These are phyloP conservation scores for Cytospora piceicola DNA, from an alignment of 2,329 filamentous ascomycete genomes.

Conservation along the genomic window DNA sequence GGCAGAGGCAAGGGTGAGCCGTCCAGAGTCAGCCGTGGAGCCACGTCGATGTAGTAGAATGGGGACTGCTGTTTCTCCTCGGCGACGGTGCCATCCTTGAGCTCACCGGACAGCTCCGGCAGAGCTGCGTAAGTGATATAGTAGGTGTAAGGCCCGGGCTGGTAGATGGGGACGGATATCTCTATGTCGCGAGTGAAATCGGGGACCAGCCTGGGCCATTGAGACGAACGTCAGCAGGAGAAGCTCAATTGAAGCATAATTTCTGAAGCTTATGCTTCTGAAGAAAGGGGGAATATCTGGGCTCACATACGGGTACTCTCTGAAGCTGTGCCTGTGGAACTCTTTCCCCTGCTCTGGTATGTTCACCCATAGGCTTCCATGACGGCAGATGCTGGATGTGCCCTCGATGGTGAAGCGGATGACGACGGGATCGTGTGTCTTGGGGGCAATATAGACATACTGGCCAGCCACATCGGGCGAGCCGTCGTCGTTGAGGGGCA, in stretches of 20 bases:
- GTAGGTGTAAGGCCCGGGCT: constrained; percentile 88
- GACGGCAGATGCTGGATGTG: constrained; percentile 90
- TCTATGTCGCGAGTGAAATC: constrained; percentile 92
- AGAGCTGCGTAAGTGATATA: constrained; percentile 91
- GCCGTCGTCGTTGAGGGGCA: constrained; percentile 90
- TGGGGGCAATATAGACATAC: constrained; percentile 88
- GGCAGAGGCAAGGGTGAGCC: constrained; percentile 77
- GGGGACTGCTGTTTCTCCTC: constrained; percentile 69
- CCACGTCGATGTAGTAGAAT: constrained; percentile 91
- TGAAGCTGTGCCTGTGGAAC: constrained; percentile 80
- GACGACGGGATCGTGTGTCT: constrained; percentile 72
- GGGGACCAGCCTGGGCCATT: constrained; percentile 70
- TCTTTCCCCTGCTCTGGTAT: constrained; percentile 76
- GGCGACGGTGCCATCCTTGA: constrained; percentile 50
- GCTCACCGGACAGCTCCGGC: constrained; percentile 70
- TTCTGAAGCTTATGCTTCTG: background rate
- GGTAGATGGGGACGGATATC: constrained; percentile 83
- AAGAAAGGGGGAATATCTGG: background rate
- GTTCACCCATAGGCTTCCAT: constrained; percentile 97
- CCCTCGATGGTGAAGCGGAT: constrained; percentile 92
- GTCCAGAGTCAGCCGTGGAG: constrained; percentile 76
- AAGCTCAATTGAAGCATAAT: constrained; percentile 8
- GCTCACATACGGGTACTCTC: constrained; percentile 79
- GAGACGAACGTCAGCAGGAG: constrained; percentile 24
- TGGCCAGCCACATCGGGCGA: constrained; percentile 85